Evolutionary conservation across 2,329 filamentous ascomycete species (phyloP).

Genomic region (Pestalotiopsis sp.): DNA sequence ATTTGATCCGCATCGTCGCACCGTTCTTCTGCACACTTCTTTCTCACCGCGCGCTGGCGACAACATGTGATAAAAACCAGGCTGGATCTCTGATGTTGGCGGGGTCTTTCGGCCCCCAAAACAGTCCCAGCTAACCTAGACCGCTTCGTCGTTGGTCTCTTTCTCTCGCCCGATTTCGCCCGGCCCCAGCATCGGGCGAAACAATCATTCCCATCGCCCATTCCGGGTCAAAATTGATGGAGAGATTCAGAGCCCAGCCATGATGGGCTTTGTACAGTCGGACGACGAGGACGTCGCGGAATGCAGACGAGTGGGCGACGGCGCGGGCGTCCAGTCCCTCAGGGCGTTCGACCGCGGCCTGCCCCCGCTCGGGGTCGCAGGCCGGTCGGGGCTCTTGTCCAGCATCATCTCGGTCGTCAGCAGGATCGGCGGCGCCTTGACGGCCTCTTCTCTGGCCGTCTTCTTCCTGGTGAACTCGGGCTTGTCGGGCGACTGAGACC

Average conservation of each 20-base stretch:
- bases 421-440: constrained; percentile 6
- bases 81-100: not conserved
- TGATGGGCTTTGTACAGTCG: constrained; percentile 1
- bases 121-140: not conserved
- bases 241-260: constrained; percentile 7
- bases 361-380: constrained; percentile 5
- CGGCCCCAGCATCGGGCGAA: not conserved
- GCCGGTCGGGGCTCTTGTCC: constrained; percentile 5
- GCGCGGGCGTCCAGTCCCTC: constrained; percentile 1
- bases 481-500: constrained; percentile 4
- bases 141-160: not conserved
- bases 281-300: not conserved
- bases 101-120: constrained; percentile 3
- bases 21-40: not conserved
- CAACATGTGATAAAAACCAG: not conserved
- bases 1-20: not conserved
- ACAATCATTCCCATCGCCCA: no score
- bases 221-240: not conserved
- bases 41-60: not conserved
- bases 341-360: constrained; percentile 5
- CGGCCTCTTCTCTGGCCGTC: constrained; percentile 6
- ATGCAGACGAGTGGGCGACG: not conserved
- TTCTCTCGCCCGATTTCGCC: not conserved
- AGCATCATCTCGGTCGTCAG: constrained; percentile 8
- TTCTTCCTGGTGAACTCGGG: constrained; percentile 4